A percentile compares a stretch with the other conserved stretches of the same genome.
Evolutionary conservation across 2,329 filamentous ascomycete genomes (phyloP).

Genomic region (Fusarium succisae): DNA sequence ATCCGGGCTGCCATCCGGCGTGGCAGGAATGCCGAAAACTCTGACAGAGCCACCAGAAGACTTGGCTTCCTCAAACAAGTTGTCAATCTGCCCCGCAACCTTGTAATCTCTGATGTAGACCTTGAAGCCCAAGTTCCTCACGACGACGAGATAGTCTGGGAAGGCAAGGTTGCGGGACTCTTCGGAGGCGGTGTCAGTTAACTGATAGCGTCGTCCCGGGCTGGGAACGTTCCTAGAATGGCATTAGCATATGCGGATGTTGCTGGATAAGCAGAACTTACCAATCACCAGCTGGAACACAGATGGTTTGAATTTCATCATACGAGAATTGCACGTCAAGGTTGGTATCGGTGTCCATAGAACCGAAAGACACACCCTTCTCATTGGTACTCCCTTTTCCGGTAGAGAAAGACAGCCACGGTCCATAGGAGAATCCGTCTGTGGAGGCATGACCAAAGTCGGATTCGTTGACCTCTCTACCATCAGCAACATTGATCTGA

Average conservation of each 20-base stretch:
- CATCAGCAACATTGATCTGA: slow-evolving; percentile 23
- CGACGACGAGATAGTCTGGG: slow-evolving; percentile 28
- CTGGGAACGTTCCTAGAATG: slow-evolving; percentile 29
- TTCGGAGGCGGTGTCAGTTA: slow-evolving; percentile 12
- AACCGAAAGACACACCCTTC: not conserved
- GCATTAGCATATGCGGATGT: not conserved
- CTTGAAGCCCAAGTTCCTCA: slow-evolving; percentile 31
- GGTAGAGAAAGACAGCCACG: slow-evolving; percentile 21
- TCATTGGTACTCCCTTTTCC: slow-evolving; percentile 7
- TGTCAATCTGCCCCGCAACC: not conserved
- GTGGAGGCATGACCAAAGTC: slow-evolving; percentile 30
- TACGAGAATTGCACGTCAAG: slow-evolving; percentile 31
- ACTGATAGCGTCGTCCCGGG: slow-evolving; percentile 23
- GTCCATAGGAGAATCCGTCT: slow-evolving; percentile 26
- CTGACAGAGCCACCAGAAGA: slow-evolving; percentile 12
- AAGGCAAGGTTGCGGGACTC: slow-evolving; percentile 33
- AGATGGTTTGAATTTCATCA: slow-evolving; percentile 32
- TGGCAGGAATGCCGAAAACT: slow-evolving; percentile 29
- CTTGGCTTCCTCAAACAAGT: slow-evolving; percentile 21
- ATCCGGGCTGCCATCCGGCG: slow-evolving; percentile 22
- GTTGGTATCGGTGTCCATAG: slow-evolving; percentile 16
- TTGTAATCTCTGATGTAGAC: slow-evolving; percentile 8
- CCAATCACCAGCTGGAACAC: slow-evolving; percentile 23
- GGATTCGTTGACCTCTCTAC: slow-evolving; percentile 16
- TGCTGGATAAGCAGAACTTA: not conserved